A percentile compares a stretch with the other conserved stretches of the same genome.
These are phyloP conservation scores for Chaetothyriales sp. DNA, from an alignment of 2,329 filamentous ascomycete species.

Conservation along the genomic window DNA sequence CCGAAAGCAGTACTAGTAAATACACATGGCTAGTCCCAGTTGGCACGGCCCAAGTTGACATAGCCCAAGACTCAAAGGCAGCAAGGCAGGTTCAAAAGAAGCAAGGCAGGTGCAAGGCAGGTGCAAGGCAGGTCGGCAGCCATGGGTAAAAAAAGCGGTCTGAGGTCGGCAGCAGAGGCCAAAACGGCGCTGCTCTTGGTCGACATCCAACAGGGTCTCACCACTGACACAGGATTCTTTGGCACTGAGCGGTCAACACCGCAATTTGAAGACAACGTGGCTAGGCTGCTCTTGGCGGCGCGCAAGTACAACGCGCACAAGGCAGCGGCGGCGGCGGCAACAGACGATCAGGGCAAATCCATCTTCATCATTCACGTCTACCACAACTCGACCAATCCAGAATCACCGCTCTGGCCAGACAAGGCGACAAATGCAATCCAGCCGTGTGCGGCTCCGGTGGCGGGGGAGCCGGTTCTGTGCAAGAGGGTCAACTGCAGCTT, in stretches of 20 bases:
- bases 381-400: slow-evolving; percentile 28
- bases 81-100: too few relatives aligned
- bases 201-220: slow-evolving; percentile 35
- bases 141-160: neutral
- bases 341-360: slow-evolving; percentile 3
- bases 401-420: slow-evolving; percentile 26
- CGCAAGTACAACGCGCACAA: slow-evolving; percentile 15
- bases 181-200: slow-evolving; percentile 35
- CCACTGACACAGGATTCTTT: slow-evolving; percentile 25
- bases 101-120: neutral
- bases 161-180: neutral
- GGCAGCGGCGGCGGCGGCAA: too few relatives aligned
- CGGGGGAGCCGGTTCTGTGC: slow-evolving; percentile 27
- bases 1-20: too few relatives aligned
- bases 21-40: too few relatives aligned
- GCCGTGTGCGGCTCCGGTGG: slow-evolving; percentile 21
- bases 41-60: too few relatives aligned
- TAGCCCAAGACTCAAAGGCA: too few relatives aligned
- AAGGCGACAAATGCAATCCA: slow-evolving; percentile 19
- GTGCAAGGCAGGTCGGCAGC: neutral
- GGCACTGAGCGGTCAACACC: slow-evolving; percentile 33
- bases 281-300: slow-evolving; percentile 26
- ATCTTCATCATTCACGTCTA: slow-evolving; percentile 33
- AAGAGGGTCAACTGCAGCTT: slow-evolving; percentile 37
- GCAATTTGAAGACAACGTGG: slow-evolving; percentile 30